A percentile compares a stretch with the other conserved stretches of the same genome.
Conservation (phyloP, 805 yeast species). For the Schwanniomyces pseudopolymorphus region DNA sequence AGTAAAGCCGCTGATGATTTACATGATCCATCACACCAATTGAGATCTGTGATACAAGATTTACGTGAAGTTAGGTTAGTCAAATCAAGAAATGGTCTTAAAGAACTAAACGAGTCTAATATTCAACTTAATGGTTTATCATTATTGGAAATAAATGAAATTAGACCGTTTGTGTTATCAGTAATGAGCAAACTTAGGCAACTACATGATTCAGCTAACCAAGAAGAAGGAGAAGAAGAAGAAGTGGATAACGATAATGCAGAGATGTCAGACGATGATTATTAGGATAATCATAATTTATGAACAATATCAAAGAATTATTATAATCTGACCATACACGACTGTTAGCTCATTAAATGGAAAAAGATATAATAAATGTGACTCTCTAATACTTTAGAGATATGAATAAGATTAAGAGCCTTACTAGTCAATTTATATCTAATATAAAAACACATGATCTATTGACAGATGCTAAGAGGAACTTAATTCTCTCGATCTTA, state of each 20-base stretch:
- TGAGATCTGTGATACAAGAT: constrained; percentile 75
- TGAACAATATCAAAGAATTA: background rate
- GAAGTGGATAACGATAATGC: constrained; percentile 7
- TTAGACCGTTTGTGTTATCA: constrained; percentile 75
- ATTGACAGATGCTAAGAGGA: constrained; percentile 53
- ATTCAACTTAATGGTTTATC: constrained; percentile 81
- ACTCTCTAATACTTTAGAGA: background rate
- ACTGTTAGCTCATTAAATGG: background rate
- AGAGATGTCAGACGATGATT: constrained; percentile 6
- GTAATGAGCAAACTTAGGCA: constrained; percentile 78
- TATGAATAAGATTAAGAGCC: constrained; percentile 14
- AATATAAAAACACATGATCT: constrained; percentile 31
- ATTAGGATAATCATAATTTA: background rate
- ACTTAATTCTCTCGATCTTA: constrained; percentile 78
- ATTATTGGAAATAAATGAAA: constrained; percentile 80
- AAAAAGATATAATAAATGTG: background rate
- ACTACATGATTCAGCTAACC: constrained; percentile 40
- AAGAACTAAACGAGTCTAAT: constrained; percentile 76
- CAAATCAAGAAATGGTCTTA: constrained; percentile 78
- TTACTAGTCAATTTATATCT: constrained; percentile 34
- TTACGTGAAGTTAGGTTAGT: constrained; percentile 78
- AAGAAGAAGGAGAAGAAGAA: constrained; percentile 14
- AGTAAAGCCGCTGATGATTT: constrained; percentile 77
- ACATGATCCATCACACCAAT: constrained; percentile 65
- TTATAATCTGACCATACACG: background rate